Evolutionary conservation across 2,329 filamentous ascomycete genomes (phyloP), one percentile per base, ranked within the genome.

Genomic region (Aureobasidium lini): DNA sequence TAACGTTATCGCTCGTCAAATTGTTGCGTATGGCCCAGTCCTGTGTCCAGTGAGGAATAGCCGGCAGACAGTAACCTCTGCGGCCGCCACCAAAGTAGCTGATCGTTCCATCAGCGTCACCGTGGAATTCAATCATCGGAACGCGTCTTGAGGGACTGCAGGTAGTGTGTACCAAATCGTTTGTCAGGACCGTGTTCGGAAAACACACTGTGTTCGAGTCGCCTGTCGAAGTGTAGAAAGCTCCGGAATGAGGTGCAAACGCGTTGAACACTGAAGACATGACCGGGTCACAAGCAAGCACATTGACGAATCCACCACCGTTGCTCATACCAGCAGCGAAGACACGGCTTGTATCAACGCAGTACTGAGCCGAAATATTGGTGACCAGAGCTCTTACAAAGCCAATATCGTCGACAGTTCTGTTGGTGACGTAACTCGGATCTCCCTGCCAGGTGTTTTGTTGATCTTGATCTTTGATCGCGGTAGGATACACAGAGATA

Each of bases 281-380:
- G 1, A 64, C 65, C 0, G 72, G 64, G 52, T 79, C 72, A 65
- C 78, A 82, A 6, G 79, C 77, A 9, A 81, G 72, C 2, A 75
- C 65, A 23, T 72, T 74, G 6, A 72, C 73, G 18, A 79, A 75
- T 7, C 76, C 81, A 2, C 77, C 82, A 4, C 80, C 81, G 47
- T 84, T 82, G 64, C 75, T 83, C 62, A 83, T 81, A 48, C 77
- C 78, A 0, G 72, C 69, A 3, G 72, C 73, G 60, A 78, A 80
- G 42, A 81, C 70, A 9, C 73, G 74, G 1, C 67, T 67, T 1
- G 68, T 64, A 60, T 80, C 75, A 61, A 81, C 70, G 63, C 77
- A 81, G 64, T 76, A 77, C 52, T 39, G 60, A 54, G 18, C 37
- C 10, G 23, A 52, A 16, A 80, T 62, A 29, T 75, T 63, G 31